Percentiles rank a stretch among this genome's conserved stretches.
Conservation (phyloP, 306 rosid species). For the Vigna mungo region DNA sequence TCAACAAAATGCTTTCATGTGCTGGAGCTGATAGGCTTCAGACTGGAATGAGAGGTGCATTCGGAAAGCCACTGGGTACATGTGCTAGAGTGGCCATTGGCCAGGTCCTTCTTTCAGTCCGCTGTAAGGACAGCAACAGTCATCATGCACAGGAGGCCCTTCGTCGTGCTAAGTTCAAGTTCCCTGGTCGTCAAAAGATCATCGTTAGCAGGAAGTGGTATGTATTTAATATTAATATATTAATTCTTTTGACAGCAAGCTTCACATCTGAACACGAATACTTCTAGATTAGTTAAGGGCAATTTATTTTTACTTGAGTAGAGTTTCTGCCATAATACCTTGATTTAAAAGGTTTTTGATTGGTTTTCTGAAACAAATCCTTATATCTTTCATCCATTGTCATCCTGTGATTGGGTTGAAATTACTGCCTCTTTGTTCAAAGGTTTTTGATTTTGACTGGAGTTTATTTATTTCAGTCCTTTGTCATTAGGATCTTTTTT, state of each 20-base stretch:
- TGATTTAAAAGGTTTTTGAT: not conserved
- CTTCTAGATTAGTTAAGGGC: not conserved
- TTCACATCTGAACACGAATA: not conserved
- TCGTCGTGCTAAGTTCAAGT: conserved; percentile 87
- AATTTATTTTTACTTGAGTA: not conserved
- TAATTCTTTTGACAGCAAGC: not conserved
- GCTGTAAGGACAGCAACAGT: conserved; percentile 80
- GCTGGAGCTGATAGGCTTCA: conserved; percentile 86
- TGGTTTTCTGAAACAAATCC: not conserved
- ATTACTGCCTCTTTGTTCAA: not conserved
- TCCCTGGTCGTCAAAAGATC: conserved; percentile 91
- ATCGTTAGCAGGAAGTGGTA: conserved; percentile 86
- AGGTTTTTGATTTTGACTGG: not conserved
- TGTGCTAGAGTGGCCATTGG: conserved; percentile 87
- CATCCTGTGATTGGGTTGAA: conserved; percentile 5
- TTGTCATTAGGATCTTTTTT: not conserved
- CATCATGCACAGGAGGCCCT: conserved; percentile 89
- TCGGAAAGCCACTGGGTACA: conserved; percentile 72
- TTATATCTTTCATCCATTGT: not conserved
- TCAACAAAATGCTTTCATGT: conserved; percentile 84
- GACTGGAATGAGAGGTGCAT: conserved; percentile 95
- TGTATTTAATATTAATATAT: conserved; percentile 19
- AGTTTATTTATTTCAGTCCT: not conserved
- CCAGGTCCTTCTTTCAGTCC: conserved; percentile 85
- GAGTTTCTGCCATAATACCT: not conserved